These are phyloP conservation scores for Nemania bipapillata DNA, from an alignment of 2,329 filamentous ascomycete genomes.

Conservation along the genomic window DNA sequence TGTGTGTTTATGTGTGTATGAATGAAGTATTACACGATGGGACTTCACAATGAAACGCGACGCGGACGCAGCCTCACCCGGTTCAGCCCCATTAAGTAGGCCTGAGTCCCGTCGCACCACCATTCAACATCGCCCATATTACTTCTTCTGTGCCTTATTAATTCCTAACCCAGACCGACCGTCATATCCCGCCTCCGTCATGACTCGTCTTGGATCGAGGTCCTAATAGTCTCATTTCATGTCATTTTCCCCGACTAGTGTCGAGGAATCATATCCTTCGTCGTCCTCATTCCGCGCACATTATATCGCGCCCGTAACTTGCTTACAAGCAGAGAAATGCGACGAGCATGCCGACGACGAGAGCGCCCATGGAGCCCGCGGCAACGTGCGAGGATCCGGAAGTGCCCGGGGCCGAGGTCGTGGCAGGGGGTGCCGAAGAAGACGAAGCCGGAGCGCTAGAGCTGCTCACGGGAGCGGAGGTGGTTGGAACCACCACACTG, in stretches of 20 bases:
- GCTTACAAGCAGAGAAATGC: slow-evolving; percentile 54
- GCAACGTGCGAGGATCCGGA: slow-evolving; percentile 49
- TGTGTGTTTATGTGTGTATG: slow-evolving; percentile 9
- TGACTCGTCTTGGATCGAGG: not conserved
- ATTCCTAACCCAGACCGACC: slow-evolving; percentile 2
- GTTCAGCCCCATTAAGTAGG: not conserved
- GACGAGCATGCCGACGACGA: slow-evolving; percentile 51
- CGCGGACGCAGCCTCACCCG: not conserved
- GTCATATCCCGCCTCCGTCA: not conserved
- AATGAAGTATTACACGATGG: slow-evolving; percentile 26
- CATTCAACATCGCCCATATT: slow-evolving; percentile 23
- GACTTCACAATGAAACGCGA: not conserved
- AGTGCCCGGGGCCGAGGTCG: slow-evolving; percentile 46
- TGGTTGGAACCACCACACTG: slow-evolving; percentile 30
- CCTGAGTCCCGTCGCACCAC: slow-evolving; percentile 11
- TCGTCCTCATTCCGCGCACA: not conserved
- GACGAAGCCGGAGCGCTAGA: slow-evolving; percentile 29
- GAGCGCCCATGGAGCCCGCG: slow-evolving; percentile 51
- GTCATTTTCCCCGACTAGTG: not conserved
- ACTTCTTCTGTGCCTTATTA: slow-evolving; percentile 20
- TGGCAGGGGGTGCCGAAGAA: slow-evolving; percentile 37
- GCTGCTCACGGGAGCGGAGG: slow-evolving; percentile 29
- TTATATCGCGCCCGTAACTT: not conserved
- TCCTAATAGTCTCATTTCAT: not conserved
- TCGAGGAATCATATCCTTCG: not conserved